Conservation (phyloP, 2,329 filamentous ascomycete species). For the Aspergillus fumigatiaffinis region DNA sequence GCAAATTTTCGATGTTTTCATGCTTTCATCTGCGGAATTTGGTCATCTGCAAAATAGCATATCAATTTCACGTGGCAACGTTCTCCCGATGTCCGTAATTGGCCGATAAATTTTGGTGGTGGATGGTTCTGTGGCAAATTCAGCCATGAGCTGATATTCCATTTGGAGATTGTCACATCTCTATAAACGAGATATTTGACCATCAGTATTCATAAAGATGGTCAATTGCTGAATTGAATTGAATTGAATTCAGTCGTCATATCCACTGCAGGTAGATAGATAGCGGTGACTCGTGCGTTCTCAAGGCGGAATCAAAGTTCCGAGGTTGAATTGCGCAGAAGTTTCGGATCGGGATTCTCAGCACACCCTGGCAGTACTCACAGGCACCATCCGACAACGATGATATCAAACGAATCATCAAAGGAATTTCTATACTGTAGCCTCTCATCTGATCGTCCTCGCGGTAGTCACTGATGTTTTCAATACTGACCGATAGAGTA, state of each 20-base stretch:
- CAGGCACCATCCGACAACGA: background rate
- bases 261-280: no score
- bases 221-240: background rate
- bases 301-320: conserved; percentile 18
- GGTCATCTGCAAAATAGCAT: background rate
- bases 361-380: background rate
- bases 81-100: background rate
- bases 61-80: background rate
- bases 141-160: background rate
- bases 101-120: no score
- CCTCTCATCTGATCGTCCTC: background rate
- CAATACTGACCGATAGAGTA: background rate
- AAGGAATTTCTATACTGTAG: background rate
- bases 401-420: background rate
- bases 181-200: background rate
- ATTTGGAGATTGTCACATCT: background rate
- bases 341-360: conserved; percentile 15
- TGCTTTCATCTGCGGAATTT: background rate
- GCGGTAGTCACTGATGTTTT: background rate
- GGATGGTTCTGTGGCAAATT: background rate
- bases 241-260: no score
- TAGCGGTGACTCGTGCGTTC: background rate
- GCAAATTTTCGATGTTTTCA: background rate
- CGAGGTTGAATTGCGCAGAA: conserved; percentile 17
- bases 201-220: background rate